phyloP scores from a whole-genome alignment of 106 monocot genomes.

The Acorus gramineus region DNA sequence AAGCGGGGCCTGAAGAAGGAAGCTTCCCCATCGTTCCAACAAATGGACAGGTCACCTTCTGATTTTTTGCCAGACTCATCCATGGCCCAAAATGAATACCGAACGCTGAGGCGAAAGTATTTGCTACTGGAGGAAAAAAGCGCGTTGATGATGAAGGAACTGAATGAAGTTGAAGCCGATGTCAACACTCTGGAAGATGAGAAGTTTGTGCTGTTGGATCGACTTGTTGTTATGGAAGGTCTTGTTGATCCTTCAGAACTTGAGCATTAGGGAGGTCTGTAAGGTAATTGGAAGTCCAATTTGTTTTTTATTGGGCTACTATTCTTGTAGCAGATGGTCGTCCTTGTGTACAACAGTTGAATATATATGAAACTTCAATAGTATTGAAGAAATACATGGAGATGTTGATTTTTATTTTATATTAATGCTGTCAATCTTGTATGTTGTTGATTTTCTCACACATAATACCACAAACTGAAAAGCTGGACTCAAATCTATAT shows the following conservation, averaged over 20 bases:
- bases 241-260: conserved; percentile 65
- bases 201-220: conserved; percentile 67
- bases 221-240: conserved; percentile 90
- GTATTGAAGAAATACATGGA: no score
- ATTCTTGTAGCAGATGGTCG: no score
- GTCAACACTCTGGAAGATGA: conserved; percentile 61
- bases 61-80: conserved; percentile 49
- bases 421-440: no score
- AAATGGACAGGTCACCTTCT: conserved; percentile 31
- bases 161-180: conserved; percentile 43
- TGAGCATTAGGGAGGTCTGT: conserved; percentile 8
- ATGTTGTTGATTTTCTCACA: no score
- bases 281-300: no score
- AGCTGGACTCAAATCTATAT: no score
- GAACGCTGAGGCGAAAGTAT: conserved; percentile 60
- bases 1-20: conserved; percentile 39
- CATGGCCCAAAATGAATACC: conserved; percentile 37
- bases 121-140: conserved; percentile 85
- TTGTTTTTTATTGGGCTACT: no score
- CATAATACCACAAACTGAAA: no score
- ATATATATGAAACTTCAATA: no score
- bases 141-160: conserved; percentile 40
- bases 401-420: no score
- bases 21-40: conserved; percentile 17
- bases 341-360: no score